These are phyloP conservation scores for Allomyces macrogynus DNA, from an alignment of 192 early-diverging fungal species.

Conservation along the genomic window DNA sequence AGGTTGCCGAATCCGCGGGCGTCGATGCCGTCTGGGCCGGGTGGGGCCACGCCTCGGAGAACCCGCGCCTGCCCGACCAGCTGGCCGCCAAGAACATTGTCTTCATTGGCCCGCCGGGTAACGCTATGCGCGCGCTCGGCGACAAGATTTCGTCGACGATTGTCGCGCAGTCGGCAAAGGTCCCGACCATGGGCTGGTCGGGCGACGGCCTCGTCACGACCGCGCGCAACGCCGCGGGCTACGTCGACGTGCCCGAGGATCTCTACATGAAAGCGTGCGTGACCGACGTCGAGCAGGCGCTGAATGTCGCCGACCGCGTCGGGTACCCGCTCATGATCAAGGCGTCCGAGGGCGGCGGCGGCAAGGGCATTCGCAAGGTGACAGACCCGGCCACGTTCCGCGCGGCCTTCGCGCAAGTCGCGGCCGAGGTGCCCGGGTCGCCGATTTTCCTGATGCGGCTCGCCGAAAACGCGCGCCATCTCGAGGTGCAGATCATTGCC, in stretches of 20 bases:
- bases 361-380: slow-evolving; percentile 96
- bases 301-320: slow-evolving; percentile 64
- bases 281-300: slow-evolving; percentile 63
- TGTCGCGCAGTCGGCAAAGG: slow-evolving; percentile 88
- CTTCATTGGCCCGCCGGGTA: slow-evolving; percentile 91
- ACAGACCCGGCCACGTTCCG: slow-evolving; percentile 49
- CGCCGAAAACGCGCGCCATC: slow-evolving; percentile 79
- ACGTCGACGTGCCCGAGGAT: slow-evolving; percentile 59
- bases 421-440: slow-evolving; percentile 87
- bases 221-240: slow-evolving; percentile 39
- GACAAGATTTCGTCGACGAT: slow-evolving; percentile 99
- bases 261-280: slow-evolving; percentile 68
- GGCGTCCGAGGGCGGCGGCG: slow-evolving; percentile 95
- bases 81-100: slow-evolving; percentile 62
- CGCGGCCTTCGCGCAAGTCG: slow-evolving; percentile 64
- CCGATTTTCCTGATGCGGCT: slow-evolving; percentile 98
- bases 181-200: slow-evolving; percentile 91
- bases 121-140: slow-evolving; percentile 93
- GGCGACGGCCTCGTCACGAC: slow-evolving; percentile 68
- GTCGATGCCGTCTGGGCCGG: slow-evolving; percentile 96
- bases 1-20: slow-evolving; percentile 85
- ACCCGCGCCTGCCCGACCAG: slow-evolving; percentile 83
- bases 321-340: slow-evolving; percentile 99
- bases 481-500: slow-evolving; percentile 91
- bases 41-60: slow-evolving; percentile 98